Conservation (phyloP, 2,329 filamentous ascomycete genomes). For the Phialophora tarda region DNA sequence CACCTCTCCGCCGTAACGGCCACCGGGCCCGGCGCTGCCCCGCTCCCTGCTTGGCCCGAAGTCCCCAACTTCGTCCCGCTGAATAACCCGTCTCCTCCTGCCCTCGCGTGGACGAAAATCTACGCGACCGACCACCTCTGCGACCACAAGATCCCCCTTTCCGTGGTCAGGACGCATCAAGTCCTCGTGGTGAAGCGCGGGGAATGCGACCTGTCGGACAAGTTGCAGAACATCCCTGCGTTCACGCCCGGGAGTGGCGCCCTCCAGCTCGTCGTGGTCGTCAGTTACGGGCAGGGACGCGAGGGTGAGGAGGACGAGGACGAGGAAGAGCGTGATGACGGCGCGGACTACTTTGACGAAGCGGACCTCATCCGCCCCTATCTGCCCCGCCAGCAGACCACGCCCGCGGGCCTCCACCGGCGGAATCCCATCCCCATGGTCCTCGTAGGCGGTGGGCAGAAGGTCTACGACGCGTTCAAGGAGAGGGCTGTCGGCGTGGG, state of each 20-base stretch:
- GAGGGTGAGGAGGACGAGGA: conserved; percentile 41
- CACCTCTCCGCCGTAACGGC: conserved; percentile 57
- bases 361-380: conserved; percentile 66
- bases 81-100: conserved; percentile 39
- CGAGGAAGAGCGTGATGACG: background rate
- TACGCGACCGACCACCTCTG: conserved; percentile 75
- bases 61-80: conserved; percentile 46
- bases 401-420: conserved; percentile 70
- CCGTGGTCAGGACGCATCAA: conserved; percentile 65
- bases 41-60: conserved; percentile 67
- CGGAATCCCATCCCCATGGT: conserved; percentile 79
- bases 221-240: conserved; percentile 82
- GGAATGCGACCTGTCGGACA: conserved; percentile 81
- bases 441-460: conserved; percentile 75
- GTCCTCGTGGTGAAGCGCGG: conserved; percentile 83
- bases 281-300: conserved; percentile 63
- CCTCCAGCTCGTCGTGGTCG: conserved; percentile 80
- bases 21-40: conserved; percentile 64
- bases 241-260: conserved; percentile 66
- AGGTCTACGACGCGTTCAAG: conserved; percentile 67
- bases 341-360: conserved; percentile 43
- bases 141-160: conserved; percentile 58
- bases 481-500: conserved; percentile 69
- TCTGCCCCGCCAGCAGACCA: conserved; percentile 75
- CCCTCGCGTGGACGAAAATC: conserved; percentile 71